Evolutionary conservation across 2,329 filamentous ascomycete genomes (phyloP).

Genomic region (Botrytis sinoallii): DNA sequence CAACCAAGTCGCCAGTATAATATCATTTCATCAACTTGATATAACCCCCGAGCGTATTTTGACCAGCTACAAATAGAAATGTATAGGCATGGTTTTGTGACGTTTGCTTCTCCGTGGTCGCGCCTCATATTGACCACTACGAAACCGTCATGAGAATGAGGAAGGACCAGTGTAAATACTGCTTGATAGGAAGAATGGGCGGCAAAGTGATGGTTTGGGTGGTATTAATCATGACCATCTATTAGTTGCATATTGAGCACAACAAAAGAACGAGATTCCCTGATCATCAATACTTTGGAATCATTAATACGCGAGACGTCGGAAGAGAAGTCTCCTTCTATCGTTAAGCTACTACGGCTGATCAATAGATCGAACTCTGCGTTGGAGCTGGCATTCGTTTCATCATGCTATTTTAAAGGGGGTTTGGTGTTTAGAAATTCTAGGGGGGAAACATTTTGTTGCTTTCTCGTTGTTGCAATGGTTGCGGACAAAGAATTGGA

Average conservation of each 20-base stretch:
- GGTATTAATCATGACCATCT: not conserved
- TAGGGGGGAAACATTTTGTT: no score
- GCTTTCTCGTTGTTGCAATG: no score
- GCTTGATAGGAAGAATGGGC: no score
- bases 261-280: no score
- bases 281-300: no score
- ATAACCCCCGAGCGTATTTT: no score
- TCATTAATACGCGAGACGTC: not conserved
- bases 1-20: not conserved
- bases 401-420: not conserved
- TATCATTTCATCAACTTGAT: not conserved
- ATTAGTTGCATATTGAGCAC: no score
- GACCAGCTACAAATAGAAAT: no score
- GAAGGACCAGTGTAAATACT: not conserved
- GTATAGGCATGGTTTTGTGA: not conserved
- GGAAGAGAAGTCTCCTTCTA: not conserved
- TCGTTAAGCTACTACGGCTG: not conserved
- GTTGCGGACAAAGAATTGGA: no score
- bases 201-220: not conserved
- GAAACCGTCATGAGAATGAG: not conserved
- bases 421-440: no score
- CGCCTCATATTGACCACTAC: not conserved
- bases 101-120: not conserved
- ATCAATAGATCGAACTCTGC: not conserved
- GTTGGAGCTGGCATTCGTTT: rapidly evolving